A percentile compares a stretch with the other conserved stretches of the same genome.
phyloP scores from a whole-genome alignment of 2,329 filamentous ascomycete genomes.

The Bipolaris cookei region DNA sequence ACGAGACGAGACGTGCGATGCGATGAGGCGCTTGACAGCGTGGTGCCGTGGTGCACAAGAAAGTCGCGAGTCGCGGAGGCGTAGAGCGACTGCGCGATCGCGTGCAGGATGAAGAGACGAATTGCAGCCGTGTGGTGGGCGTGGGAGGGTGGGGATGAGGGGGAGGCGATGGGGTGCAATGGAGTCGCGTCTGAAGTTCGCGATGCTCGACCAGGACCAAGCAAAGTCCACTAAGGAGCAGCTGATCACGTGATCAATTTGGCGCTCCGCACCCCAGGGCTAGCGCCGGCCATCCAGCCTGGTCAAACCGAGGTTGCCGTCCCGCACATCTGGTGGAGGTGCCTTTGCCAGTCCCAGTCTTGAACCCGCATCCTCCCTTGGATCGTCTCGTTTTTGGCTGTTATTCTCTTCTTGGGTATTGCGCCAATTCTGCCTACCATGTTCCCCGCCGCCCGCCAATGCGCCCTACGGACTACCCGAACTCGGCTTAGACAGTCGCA shows the following conservation, averaged over 20 bases:
- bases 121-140: slow-evolving; percentile 21
- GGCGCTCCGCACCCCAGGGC: slow-evolving; percentile 18
- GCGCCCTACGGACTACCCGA: slow-evolving; percentile 47
- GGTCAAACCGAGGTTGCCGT: slow-evolving; percentile 41
- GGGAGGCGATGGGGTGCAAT: slow-evolving; percentile 35
- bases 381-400: not conserved
- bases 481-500: slow-evolving; percentile 53
- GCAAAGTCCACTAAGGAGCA: slow-evolving; percentile 26
- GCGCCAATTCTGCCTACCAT: slow-evolving; percentile 29
- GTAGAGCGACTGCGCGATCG: slow-evolving; percentile 14
- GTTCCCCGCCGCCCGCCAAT: slow-evolving; percentile 46
- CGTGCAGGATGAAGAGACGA: slow-evolving; percentile 1
- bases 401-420: not conserved
- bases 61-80: slow-evolving; percentile 22
- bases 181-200: slow-evolving; percentile 42
- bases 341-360: slow-evolving; percentile 9
- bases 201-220: slow-evolving; percentile 33
- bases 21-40: slow-evolving; percentile 27
- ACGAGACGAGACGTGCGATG: slow-evolving; percentile 27
- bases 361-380: slow-evolving; percentile 3
- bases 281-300: slow-evolving; percentile 27
- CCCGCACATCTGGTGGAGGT: slow-evolving; percentile 10
- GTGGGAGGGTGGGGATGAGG: slow-evolving; percentile 37
- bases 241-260: slow-evolving; percentile 23
- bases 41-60: slow-evolving; percentile 15